A percentile compares a stretch with the other conserved stretches of the same genome.
Evolutionary conservation across 2,329 filamentous ascomycete genomes (phyloP).

Genomic region (Fusarium redolens): DNA sequence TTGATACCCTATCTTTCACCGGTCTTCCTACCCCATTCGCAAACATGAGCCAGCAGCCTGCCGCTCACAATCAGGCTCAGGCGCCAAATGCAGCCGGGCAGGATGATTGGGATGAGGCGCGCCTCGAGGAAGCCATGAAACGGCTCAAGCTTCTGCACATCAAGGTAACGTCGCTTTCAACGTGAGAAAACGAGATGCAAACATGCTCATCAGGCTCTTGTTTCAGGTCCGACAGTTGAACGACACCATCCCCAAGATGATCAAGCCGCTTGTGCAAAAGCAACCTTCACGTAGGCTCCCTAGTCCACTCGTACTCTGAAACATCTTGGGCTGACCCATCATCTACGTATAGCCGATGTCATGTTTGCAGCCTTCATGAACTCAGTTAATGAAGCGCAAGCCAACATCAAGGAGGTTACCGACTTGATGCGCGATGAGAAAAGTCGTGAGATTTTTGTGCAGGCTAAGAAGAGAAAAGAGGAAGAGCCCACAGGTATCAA

Average conservation of each 20-base stretch:
- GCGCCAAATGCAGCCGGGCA: slow-evolving; percentile 39
- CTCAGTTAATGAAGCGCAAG: slow-evolving; percentile 59
- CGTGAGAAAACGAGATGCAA: slow-evolving; percentile 17
- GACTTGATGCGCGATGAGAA: slow-evolving; percentile 60
- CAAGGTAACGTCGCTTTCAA: slow-evolving; percentile 54
- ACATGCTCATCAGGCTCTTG: slow-evolving; percentile 32
- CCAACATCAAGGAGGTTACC: slow-evolving; percentile 64
- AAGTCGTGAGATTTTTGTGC: slow-evolving; percentile 62
- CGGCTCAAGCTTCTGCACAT: slow-evolving; percentile 66
- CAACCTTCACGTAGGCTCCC: slow-evolving; percentile 61
- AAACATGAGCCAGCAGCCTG: slow-evolving; percentile 39
- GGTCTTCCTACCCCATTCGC: slow-evolving; percentile 11
- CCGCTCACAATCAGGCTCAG: slow-evolving; percentile 31
- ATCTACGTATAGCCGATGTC: slow-evolving; percentile 57
- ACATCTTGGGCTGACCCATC: slow-evolving; percentile 20
- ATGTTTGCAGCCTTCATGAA: slow-evolving; percentile 61
- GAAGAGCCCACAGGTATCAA: slow-evolving; percentile 67
- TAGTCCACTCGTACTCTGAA: slow-evolving; percentile 30
- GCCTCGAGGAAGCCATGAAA: slow-evolving; percentile 61
- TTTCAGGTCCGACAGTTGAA: slow-evolving; percentile 50
- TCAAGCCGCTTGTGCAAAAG: slow-evolving; percentile 62
- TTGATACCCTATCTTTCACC: slow-evolving; percentile 9
- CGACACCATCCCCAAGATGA: slow-evolving; percentile 53
- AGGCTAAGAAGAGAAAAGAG: slow-evolving; percentile 64
- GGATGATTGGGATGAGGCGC: slow-evolving; percentile 60